Evolutionary conservation across 345 rosid genomes (phyloP), one percentile per base, ranked within the genome.

Genomic region (Rhodomyrtus tomentosa): DNA sequence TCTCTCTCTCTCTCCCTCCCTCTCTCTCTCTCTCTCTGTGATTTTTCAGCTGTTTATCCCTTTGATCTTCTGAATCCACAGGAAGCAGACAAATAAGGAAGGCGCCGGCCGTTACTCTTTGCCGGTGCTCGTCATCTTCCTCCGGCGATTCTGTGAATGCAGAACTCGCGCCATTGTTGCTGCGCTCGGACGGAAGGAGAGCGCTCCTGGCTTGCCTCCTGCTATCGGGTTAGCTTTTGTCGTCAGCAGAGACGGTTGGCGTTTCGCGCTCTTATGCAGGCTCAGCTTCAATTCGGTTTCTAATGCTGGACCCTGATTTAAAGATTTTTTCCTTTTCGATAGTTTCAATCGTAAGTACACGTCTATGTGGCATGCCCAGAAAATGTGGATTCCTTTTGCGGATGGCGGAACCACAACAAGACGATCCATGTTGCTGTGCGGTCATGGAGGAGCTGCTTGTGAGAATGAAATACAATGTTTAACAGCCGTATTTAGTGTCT

Each of bases 201-300:
- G 90, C 91, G 72, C 84, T 96, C 49, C 80, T 96, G 85, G 94
- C 90, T 84, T 90, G 90, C 87, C 87, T 96, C 53, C 87, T 96
- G 50, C 62, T 90, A 20, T 55, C 94, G 20, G 94, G 98, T 95
- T 86, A 68, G 89, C 87, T 45, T 84, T 51, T 56, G 81, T 36
- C 15, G 38, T 45, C 27, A 32, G 36, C 76, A 32, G 76, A 32
- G 13, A 36, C 13, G 45, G 76, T 18, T 29, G 21, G 38, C 73
- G 38, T 59, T 29, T 59, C 21, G 14, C 2, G 21, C 73, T 7
- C 40, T 59, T 15, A 29, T 59, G 40, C 73, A 29, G 73, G 73
- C 40, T 59, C 40, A 0, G 40, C 73, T 59, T 29, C 40, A 29
- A 14, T 59, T 29, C 32, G 73, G 36, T 56, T 32, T 56, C 50